These are phyloP conservation scores for Collybiopsis luxurians DNA, from an alignment of 768 basidiomycete species.

Conservation along the genomic window DNA sequence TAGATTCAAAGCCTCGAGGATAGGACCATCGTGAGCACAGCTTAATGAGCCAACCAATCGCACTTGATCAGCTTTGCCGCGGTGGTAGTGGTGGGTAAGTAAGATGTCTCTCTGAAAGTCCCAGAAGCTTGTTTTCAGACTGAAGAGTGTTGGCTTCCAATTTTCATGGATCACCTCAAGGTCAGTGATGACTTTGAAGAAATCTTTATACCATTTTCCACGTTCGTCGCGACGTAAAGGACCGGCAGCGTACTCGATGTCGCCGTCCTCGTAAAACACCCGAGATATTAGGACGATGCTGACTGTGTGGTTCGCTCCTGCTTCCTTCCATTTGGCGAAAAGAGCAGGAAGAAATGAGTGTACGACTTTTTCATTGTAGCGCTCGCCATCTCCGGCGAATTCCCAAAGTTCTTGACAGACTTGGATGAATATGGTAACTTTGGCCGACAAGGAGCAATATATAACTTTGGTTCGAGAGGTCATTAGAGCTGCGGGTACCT, in stretches of 20 bases:
- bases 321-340: constrained; percentile 80
- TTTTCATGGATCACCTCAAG: constrained; percentile 76
- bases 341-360: constrained; percentile 93
- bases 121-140: constrained; percentile 87
- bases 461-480: constrained; percentile 84
- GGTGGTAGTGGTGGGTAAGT: constrained; percentile 85
- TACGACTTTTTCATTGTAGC: constrained; percentile 96
- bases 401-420: constrained; percentile 96
- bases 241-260: constrained; percentile 80
- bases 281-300: constrained; percentile 94
- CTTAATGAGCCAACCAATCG: constrained; percentile 78
- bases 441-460: constrained; percentile 88
- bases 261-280: constrained; percentile 81
- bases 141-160: constrained; percentile 84
- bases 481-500: constrained; percentile 83
- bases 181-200: constrained; percentile 94
- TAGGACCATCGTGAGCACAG: constrained; percentile 89
- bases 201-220: constrained; percentile 88
- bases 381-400: constrained; percentile 93
- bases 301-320: constrained; percentile 88
- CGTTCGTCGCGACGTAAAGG: constrained; percentile 75
- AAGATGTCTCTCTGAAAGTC: constrained; percentile 91
- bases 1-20: constrained; percentile 94
- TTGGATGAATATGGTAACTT: constrained; percentile 92
- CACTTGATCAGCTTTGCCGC: constrained; percentile 49